Percentiles rank a stretch among this genome's conserved stretches.
Evolutionary conservation across 441 rosid species (phyloP).

Genomic region (Capsella rubella): DNA sequence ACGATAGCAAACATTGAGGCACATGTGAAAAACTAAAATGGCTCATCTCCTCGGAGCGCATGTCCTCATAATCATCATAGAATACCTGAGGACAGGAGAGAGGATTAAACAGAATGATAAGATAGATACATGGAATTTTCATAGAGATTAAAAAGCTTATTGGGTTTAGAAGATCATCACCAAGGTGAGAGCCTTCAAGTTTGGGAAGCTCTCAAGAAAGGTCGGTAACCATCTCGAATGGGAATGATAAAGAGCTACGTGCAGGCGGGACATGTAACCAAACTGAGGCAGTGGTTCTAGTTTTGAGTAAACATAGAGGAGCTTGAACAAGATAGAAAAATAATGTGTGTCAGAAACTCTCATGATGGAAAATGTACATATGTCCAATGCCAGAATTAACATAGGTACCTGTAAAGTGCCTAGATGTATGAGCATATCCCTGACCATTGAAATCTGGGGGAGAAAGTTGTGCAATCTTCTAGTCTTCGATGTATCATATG

Average conservation of each 20-base stretch:
- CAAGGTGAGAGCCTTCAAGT: background rate
- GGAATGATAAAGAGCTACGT: background rate
- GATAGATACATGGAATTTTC: background rate
- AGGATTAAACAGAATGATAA: background rate
- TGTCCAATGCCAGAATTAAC: background rate
- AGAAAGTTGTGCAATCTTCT: background rate
- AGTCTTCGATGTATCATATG: background rate
- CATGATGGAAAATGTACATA: constrained; percentile 1
- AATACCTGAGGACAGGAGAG: background rate
- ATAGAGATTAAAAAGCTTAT: background rate
- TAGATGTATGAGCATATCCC: background rate
- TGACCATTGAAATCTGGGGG: background rate
- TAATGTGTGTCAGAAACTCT: background rate
- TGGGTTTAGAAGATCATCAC: background rate
- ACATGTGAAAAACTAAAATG: background rate
- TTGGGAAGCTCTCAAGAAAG: background rate
- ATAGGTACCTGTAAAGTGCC: constrained; percentile 8
- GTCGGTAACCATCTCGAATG: background rate
- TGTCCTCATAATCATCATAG: background rate
- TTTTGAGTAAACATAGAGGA: background rate
- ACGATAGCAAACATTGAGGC: background rate
- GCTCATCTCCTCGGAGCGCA: background rate
- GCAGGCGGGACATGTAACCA: background rate
- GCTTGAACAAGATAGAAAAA: constrained; percentile 3
- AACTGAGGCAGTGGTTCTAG: background rate